phyloP scores from a whole-genome alignment of 257 asterid species.

The Solanum etuberosum region DNA sequence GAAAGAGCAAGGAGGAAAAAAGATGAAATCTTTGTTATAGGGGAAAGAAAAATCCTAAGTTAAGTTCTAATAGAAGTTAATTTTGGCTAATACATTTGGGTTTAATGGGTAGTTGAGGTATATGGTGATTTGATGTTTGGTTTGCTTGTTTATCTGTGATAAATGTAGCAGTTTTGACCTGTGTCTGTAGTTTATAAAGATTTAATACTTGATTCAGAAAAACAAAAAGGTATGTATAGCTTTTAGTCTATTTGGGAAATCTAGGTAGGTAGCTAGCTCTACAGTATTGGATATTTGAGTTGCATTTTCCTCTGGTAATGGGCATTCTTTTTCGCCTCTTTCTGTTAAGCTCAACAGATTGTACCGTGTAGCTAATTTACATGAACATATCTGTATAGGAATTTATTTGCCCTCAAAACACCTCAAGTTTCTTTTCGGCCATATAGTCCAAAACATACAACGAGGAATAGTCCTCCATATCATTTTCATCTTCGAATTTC shows the following conservation, averaged over 20 bases:
- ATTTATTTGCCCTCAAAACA: background rate
- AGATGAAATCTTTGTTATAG: background rate
- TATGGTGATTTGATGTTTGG: background rate
- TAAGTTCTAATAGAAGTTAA: background rate
- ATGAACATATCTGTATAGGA: background rate
- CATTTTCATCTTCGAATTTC: background rate
- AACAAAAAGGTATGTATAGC: background rate
- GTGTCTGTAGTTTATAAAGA: background rate
- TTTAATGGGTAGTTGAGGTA: background rate
- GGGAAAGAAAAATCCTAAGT: background rate
- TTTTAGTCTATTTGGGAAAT: background rate
- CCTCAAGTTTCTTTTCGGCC: background rate
- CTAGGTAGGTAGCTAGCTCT: background rate
- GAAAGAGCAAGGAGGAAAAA: background rate
- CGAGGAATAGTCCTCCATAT: background rate
- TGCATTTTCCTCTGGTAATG: background rate
- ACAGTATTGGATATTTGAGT: background rate
- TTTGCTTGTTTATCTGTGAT: background rate
- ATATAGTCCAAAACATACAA: background rate
- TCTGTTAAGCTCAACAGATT: background rate
- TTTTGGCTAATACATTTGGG: background rate
- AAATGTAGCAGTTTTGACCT: background rate
- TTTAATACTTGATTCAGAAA: background rate
- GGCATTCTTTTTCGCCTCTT: background rate
- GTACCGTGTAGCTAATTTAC: background rate